Evolutionary conservation across 1,139 yeast species (phyloP), one percentile per base, ranked within the genome.

Genomic region (Diutina neorugosa): DNA sequence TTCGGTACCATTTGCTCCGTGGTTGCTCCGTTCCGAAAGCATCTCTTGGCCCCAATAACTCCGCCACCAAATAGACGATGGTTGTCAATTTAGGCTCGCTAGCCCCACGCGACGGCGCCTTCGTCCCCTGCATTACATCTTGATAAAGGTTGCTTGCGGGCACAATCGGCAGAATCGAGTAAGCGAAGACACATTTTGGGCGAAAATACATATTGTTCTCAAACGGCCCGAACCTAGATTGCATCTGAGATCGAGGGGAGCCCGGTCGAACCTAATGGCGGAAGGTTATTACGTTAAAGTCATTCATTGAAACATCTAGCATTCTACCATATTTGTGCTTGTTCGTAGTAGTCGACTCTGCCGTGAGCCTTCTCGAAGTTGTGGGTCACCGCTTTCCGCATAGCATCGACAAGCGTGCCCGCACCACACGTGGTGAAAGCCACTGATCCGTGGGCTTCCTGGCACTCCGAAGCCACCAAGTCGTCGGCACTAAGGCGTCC

Each of bases 401-500:
- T 44, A 16, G 57, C 59, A 21, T 58, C 60, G 7, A 55, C 58
- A 57, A 59, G 53, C 6, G 44, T 37, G 1, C 59, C 51, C 3
- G 54, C 54, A 4, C 61, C 61, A 42, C 61, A 58, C 2, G 54
- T 52, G 20, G 58, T 53, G 19, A 59, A 55, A 2, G 59, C 60
- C 11, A 55, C 53, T 40, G 57, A 54, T 25, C 51, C 52, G 3
- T 27, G 20, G 6, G 58, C 55, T 16, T 57, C 57, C 5, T 47
- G 42, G 21, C 55, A 52, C 12, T 53, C 55, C 0, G 19, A 20
- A 18, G 52, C 41, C 3, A 59, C 53, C n/a, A 57, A 47, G 8
- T 51, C 49, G 23, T 52, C 41, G 21, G 57, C 23, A 19, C 52
- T 53, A 5, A 59, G 78, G 61, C 82, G 69, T 16, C 81, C 81